Percentiles rank a stretch among this genome's conserved stretches.
Evolutionary conservation across 1,284 basidiomycete genomes (phyloP).

Genomic region (Microbotryum violaceum): DNA sequence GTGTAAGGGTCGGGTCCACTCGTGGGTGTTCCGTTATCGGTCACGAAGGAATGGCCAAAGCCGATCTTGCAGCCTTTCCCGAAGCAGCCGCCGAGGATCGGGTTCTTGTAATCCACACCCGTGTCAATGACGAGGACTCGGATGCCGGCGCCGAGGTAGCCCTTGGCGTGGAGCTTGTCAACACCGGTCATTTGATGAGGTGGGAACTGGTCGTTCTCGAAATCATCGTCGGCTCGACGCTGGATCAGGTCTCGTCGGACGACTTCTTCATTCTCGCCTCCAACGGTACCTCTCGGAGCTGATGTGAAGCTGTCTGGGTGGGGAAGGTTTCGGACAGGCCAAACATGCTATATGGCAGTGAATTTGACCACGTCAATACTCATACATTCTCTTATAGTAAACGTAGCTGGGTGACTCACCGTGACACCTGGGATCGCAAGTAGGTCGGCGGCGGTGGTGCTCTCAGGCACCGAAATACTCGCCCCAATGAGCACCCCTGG

Average conservation of each 20-base stretch:
- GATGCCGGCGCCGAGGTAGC: constrained; percentile 20
- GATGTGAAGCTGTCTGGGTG: constrained; percentile 1
- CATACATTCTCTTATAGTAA: too few relatives aligned
- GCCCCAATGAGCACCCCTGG: too few relatives aligned
- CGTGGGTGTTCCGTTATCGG: constrained; percentile 24
- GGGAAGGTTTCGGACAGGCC: background rate
- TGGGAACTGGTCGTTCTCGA: constrained; percentile 52
- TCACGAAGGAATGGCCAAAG: constrained; percentile 52
- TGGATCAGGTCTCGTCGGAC: background rate
- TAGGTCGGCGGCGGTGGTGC: too few relatives aligned
- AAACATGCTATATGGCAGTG: background rate
- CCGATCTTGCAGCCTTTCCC: constrained; percentile 56
- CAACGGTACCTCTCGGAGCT: background rate
- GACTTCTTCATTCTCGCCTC: too few relatives aligned
- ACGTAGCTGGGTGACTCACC: too few relatives aligned
- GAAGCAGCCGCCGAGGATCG: constrained; percentile 56
- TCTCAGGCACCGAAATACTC: too few relatives aligned
- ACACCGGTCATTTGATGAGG: constrained; percentile 51
- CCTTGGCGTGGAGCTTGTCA: constrained; percentile 30
- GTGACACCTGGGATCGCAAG: too few relatives aligned
- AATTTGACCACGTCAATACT: too few relatives aligned
- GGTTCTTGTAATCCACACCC: constrained; percentile 41
- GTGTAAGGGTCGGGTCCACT: constrained; percentile 32
- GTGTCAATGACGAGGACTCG: constrained; percentile 29
- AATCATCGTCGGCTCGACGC: constrained; percentile 42